These are phyloP conservation scores for Blepharisma japonicum DNA, from an alignment of 73 alveolate genomes.

Conservation along the genomic window DNA sequence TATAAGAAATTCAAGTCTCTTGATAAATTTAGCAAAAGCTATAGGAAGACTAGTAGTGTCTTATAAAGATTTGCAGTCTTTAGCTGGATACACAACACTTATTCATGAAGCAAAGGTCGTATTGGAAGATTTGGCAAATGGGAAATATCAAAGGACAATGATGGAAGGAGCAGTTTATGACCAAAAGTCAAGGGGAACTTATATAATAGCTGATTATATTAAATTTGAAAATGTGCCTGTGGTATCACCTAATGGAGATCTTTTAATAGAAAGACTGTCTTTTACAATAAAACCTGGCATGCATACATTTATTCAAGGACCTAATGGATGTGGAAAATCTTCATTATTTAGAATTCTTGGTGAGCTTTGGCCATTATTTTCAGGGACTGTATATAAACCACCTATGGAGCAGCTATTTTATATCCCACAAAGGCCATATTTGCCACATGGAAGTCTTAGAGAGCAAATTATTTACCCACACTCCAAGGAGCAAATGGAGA, in stretches of 20 bases:
- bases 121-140: constrained; percentile 74
- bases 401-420: constrained; percentile 67
- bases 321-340: constrained; percentile 95
- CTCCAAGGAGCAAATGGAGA: not conserved
- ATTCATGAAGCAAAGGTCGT: constrained; percentile 75
- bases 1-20: constrained; percentile 85
- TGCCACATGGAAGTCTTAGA: constrained; percentile 87
- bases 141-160: constrained; percentile 60
- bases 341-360: constrained; percentile 90
- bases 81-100: constrained; percentile 87
- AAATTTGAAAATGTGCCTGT: constrained; percentile 78
- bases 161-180: constrained; percentile 36
- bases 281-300: constrained; percentile 72
- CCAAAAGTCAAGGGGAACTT: constrained; percentile 15
- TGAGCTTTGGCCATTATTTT: constrained; percentile 89
- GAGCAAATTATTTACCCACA: constrained; percentile 91
- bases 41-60: constrained; percentile 87
- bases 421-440: constrained; percentile 91
- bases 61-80: constrained; percentile 79
- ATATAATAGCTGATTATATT: constrained; percentile 32
- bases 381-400: constrained; percentile 81
- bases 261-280: constrained; percentile 62
- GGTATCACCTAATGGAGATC: constrained; percentile 86
- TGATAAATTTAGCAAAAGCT: constrained; percentile 91
- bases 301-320: constrained; percentile 86